Evolutionary conservation across 2,329 filamentous ascomycete genomes (phyloP), one percentile per base, ranked within the genome.

Genomic region (Diaporthe vexans): DNA sequence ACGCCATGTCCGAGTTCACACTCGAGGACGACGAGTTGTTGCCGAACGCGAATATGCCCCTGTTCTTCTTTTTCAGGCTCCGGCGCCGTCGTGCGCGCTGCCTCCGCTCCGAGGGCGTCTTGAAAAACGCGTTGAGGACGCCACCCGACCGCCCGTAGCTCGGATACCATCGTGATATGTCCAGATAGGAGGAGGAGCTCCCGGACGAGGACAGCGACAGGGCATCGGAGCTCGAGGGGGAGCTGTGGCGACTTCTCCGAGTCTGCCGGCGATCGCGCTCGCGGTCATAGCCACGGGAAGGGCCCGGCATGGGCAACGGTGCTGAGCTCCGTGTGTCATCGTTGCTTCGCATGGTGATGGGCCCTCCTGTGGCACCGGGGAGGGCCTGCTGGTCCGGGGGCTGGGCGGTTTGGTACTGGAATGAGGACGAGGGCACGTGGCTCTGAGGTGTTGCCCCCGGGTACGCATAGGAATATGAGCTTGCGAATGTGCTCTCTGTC

Each of bases 1-100:
- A 94, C 13, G 92, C 92, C 75, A 94, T 83, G 79, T 94, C 92
- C 26, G 89, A 90, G 81, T 93, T 91, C 72, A 76, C 73, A 26
- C 75, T 76, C 21, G 70, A 73, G 10, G 69, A 75, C 35, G 75
- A 92, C 1, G 91, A 94, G 2, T 89, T 92, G 78, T 91, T 93
- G 72, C 84, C 86, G 78, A 91, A 88, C 73, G 87, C 88, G 56
- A 92, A 86, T 71, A 93, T 87, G 74, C 90, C 87, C 52, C 86
- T 86, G 76, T 84, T 86, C 77, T 85, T 86, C 73, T 86, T 86
- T 77, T 86, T 83, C 26, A 82, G 83, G 72, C 82, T 83, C 70
- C 84, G 82, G 77, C 83, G 84, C 54, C 82, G 81, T 52, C 81
- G 81, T 70, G 78, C 80, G 46, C 82, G 82, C n/a, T 83, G 82